Conservation (phyloP, 2,329 filamentous ascomycete genomes). For the Apiospora sp. region DNA sequence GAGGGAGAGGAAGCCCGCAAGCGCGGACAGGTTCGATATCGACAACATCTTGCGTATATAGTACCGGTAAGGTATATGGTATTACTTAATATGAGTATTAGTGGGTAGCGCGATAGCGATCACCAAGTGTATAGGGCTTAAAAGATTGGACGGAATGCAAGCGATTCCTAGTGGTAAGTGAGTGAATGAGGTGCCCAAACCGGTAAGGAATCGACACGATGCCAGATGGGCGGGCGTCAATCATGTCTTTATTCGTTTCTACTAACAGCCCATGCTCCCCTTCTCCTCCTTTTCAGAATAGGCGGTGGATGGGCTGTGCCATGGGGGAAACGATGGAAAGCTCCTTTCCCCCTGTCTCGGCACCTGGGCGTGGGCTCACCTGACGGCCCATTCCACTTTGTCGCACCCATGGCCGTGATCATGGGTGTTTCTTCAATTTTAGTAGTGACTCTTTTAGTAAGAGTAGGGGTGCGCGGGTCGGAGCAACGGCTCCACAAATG, state of each 20-base stretch:
- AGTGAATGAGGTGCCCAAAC: slow-evolving; percentile 18
- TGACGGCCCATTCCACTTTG: background rate
- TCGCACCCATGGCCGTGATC: slow-evolving; percentile 3
- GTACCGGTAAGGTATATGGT: background rate
- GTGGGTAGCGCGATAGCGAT: background rate
- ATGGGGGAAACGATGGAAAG: background rate
- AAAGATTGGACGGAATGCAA: slow-evolving; percentile 14
- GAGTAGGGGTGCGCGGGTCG: slow-evolving; percentile 13
- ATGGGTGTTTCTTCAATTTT: slow-evolving; percentile 12
- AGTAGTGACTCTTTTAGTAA: background rate
- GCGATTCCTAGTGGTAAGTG: slow-evolving; percentile 8
- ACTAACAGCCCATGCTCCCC: background rate
- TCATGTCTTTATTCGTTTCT: slow-evolving; percentile 22
- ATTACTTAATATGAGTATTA: background rate
- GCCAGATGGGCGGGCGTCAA: slow-evolving; percentile 1
- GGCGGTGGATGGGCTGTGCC: slow-evolving; percentile 17
- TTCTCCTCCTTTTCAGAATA: background rate
- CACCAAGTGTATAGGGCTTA: background rate
- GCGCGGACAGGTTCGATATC: background rate
- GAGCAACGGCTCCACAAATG: slow-evolving; percentile 16
- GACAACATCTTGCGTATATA: background rate
- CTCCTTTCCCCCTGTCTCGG: background rate
- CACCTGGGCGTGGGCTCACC: slow-evolving; percentile 6
- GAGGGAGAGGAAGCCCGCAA: slow-evolving; percentile 6
- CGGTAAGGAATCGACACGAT: slow-evolving; percentile 17